Base-by-base conservation (phyloP, 2,329 filamentous ascomycete genomes). In the Kalmusia sp. region DNA sequence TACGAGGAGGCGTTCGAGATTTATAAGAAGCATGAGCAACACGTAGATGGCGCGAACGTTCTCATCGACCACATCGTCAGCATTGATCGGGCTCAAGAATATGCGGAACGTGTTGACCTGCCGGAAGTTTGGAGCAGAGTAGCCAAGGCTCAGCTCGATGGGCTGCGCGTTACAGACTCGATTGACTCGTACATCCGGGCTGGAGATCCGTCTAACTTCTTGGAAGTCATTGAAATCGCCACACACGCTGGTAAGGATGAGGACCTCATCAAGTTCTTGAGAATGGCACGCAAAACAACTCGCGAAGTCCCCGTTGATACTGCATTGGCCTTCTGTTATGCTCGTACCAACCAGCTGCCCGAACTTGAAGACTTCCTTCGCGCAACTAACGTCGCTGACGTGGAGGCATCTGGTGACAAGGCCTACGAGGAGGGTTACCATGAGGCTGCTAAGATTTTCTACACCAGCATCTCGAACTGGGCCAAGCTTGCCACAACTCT, bases 391-490 rank as follows among this genome's bases (percentile, higher is more conserved):
- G 95, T 98, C 57, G 93, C 95, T 48, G 93, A 99, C 74, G 84
- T 98, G 49, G 95, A 99, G 74, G 91, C 95, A 65, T 98, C 92
- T 54, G 95, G 95, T 81, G 95, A 99, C 83, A 97, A 97, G 82
- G 93, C 95, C 19, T 98, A 96, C 64, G 90, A 88, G 59, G 95
- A 99, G 78, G 93, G 93, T 55, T 88, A 91, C 70, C 93, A 95
- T 70, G 90, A 98, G 81, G 95, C 95, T 37, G 92, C 95, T 61
- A 99, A 99, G 86, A 98, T 99, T 71, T 99, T 98, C 84, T 99
- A 88, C 81, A 92, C 87, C 51, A 98, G 91, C 80, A 96, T 99
- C 73, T 99, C 95, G 49, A 99, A 99, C 84, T 99, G 95, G 95
- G 93, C 93, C 51, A 99, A 99, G 82, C 87, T 99, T 67, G 93